Base-by-base conservation (phyloP, 768 basidiomycete genomes). In the Amyloporia xantha region DNA sequence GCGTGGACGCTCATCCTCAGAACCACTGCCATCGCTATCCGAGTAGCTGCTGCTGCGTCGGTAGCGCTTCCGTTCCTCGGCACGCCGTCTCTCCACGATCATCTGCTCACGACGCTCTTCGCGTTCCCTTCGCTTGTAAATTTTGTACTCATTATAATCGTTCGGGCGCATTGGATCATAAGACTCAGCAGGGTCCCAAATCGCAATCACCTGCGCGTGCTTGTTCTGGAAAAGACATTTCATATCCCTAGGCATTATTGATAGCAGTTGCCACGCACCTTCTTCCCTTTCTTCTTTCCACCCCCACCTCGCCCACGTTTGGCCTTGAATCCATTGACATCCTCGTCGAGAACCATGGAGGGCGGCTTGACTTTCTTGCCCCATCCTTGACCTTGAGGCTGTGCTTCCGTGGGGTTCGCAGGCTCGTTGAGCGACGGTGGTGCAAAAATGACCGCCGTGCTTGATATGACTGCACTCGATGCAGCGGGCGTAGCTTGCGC, bases 341-440 rank as follows among this genome's bases (percentile, higher is more conserved):
- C 88, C 51, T 92, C 91, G 52, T 92, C 90, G 9, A 93, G 76
- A 19, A 91, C 73, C 88, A 93, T 91, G 0, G 86, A 86, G 2
- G 91, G 91, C 13, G 91, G 90, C 58, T 91, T 91, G 61, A 91
- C 82, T 62, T 91, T 91, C 68, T 84, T 87, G 37, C 86, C 86
- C 90, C 90, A 91, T 55, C 82, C 82, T 54, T 81, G 78, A 15
- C 73, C 67, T 2, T 67, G 51, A 19, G 65, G 49, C 3, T 66
- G 52, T 5, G 63, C 56, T 33, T 76, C 70, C 39, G 63, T 59
- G 5, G 62, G 55, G 35, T 66, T 59, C 13, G 49, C 40, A 44
- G 47, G 49, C 30, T 65, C 60, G 30, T 81, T 69, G 12, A 86
- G 63, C 27, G 75, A 71, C 7, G 87, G 87, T 1, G 82, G 79